These are phyloP conservation scores for Protomyces macrosporus DNA, from an alignment of 1,139 yeast genomes.

Conservation along the genomic window DNA sequence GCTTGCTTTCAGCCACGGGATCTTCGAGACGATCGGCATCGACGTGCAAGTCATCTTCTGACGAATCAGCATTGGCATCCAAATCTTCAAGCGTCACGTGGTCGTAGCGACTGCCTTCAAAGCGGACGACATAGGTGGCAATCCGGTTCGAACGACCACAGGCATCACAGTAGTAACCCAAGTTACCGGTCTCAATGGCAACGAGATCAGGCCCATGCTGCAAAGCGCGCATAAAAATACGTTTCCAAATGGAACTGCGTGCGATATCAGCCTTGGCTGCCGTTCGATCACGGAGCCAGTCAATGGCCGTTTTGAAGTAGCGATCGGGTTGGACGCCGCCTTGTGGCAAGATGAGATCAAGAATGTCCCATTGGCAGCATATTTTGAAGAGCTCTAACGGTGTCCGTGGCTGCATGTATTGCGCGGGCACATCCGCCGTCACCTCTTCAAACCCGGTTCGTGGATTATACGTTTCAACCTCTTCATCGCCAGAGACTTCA, in stretches of 20 bases:
- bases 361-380: conserved; percentile 18
- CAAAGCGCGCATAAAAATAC: conserved; percentile 8
- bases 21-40: conserved; percentile 14
- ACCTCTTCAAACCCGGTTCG: not conserved
- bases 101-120: conserved; percentile 20
- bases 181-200: conserved; percentile 18
- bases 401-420: conserved; percentile 15
- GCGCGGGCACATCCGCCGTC: conserved; percentile 5
- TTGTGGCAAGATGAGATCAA: conserved; percentile 16
- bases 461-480: not conserved
- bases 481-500: not conserved
- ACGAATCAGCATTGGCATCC: conserved; percentile 11
- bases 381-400: conserved; percentile 22
- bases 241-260: conserved; percentile 10
- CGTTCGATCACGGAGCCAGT: conserved; percentile 19
- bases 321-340: conserved; percentile 16
- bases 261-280: conserved; percentile 20
- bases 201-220: conserved; percentile 14
- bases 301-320: conserved; percentile 23
- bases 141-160: conserved; percentile 17
- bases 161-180: conserved; percentile 21
- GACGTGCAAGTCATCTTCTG: conserved; percentile 13
- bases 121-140: conserved; percentile 19
- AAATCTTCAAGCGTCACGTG: conserved; percentile 21
- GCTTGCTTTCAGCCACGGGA: conserved; percentile 5